These are phyloP conservation scores for Exophiala lecanii-corni DNA, from an alignment of 2,329 filamentous ascomycete species.

Conservation along the genomic window DNA sequence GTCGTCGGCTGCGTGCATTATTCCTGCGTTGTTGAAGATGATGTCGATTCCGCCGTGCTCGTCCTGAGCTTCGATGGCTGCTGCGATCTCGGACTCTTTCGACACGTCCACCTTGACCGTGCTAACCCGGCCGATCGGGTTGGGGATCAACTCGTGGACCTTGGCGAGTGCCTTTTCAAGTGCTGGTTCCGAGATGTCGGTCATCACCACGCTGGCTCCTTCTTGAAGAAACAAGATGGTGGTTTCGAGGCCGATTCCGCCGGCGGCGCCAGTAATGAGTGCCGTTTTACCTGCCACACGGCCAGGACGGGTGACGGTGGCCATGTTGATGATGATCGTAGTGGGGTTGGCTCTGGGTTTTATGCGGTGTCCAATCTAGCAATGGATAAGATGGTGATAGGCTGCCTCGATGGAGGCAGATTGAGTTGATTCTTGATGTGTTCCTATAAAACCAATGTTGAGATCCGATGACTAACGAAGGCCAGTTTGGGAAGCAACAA, in stretches of 20 bases:
- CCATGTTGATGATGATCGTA: slow-evolving; percentile 3
- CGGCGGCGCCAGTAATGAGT: slow-evolving; percentile 39
- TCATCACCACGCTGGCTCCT: slow-evolving; percentile 78
- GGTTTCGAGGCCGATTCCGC: slow-evolving; percentile 90
- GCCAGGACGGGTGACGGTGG: slow-evolving; percentile 26
- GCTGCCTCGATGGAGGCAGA: no score
- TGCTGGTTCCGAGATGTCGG: slow-evolving; percentile 74
- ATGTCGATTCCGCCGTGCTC: slow-evolving; percentile 82
- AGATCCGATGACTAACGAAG: no score
- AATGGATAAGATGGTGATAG: no score
- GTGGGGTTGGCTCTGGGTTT: no score
- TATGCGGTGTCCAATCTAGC: no score
- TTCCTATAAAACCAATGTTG: no score
- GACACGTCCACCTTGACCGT: slow-evolving; percentile 70
- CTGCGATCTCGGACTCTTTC: slow-evolving; percentile 73
- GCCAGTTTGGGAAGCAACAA: no score
- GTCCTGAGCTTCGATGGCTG: slow-evolving; percentile 70
- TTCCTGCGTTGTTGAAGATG: slow-evolving; percentile 96
- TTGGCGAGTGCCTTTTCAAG: slow-evolving; percentile 73
- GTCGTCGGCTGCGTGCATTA: slow-evolving; percentile 83
- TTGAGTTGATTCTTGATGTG: no score
- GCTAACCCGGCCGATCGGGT: slow-evolving; percentile 40
- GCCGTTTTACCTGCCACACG: slow-evolving; percentile 63
- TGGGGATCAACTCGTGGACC: slow-evolving; percentile 66
- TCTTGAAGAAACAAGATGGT: slow-evolving; percentile 84